Evolutionary conservation across 2,329 filamentous ascomycete genomes (phyloP).

Genomic region (Fusarium camptoceras): DNA sequence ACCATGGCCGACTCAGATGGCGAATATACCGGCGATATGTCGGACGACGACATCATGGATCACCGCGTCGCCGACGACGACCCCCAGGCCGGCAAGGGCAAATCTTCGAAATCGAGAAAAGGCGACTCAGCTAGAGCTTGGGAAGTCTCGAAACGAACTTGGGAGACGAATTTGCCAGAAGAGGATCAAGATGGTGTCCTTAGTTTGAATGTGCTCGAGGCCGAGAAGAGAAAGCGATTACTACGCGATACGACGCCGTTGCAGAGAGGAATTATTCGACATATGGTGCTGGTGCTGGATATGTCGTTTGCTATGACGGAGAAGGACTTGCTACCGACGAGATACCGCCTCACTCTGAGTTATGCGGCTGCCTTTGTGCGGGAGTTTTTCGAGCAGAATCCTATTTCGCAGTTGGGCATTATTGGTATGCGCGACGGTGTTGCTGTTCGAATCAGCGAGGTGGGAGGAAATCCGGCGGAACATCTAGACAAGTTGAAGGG

Average conservation of each 20-base stretch:
- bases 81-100: conserved; percentile 46
- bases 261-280: conserved; percentile 97
- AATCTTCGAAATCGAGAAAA: conserved; percentile 48
- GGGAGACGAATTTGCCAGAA: conserved; percentile 74
- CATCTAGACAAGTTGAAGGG: conserved; percentile 82
- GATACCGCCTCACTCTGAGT: conserved; percentile 83
- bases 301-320: conserved; percentile 94
- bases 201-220: conserved; percentile 81
- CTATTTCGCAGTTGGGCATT: conserved; percentile 93
- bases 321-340: conserved; percentile 91
- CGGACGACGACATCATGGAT: conserved; percentile 72
- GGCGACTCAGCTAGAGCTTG: conserved; percentile 66
- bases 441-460: conserved; percentile 85
- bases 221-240: conserved; percentile 82
- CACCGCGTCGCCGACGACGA: conserved; percentile 59
- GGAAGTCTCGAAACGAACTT: conserved; percentile 75
- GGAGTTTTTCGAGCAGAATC: conserved; percentile 98
- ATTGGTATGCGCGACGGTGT: conserved; percentile 94
- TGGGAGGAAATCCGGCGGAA: conserved; percentile 90
- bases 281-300: conserved; percentile 90
- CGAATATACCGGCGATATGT: conserved; percentile 73
- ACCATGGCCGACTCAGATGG: conserved; percentile 79
- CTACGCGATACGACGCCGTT: conserved; percentile 94
- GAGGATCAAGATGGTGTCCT: conserved; percentile 85
- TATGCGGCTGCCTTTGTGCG: conserved; percentile 89